Evolutionary conservation across 2,329 filamentous ascomycete genomes (phyloP), one percentile per base, ranked within the genome.

Genomic region (Ophiognomonia clavigignenti-juglandacearum): DNA sequence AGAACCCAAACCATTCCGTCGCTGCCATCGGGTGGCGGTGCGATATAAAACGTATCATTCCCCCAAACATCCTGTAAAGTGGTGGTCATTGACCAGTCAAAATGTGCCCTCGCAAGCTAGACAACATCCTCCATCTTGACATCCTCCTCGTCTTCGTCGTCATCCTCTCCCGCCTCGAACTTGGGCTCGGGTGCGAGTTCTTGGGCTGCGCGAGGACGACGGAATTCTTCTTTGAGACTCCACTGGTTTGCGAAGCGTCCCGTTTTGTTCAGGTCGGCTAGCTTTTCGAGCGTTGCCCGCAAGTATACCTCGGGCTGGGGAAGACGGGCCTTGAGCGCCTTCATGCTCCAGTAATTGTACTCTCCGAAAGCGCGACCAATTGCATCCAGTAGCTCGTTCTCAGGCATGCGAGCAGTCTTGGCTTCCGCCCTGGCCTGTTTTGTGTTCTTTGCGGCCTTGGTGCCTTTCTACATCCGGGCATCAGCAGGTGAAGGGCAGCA

Each of bases 271-370:
- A 96, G 70, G 18, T 86, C 80, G 0, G 89, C 92, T 50, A 97
- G 80, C 60, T 89, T 83, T 53, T 91, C 86, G 56, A 98, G 70
- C 1, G 84, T 85, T 62, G 93, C 82, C 45, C 92, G 89, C 52
- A 98, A 79, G 64, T 91, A 97, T n/a, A 86, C 83, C 63, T 97
- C 93, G 2, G 93, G 93, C 68, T 98, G 93, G 50, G 84, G 80
- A 32, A 95, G 79, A 51, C 78, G 73, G 42, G 82, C 75, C 54
- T 89, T 88, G 56, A 98, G 78, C 5, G 86, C 81, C 61, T 88
- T 91, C 75, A 97, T 87, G n/a, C 86, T 83, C 91, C 92, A 98
- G 67, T 93, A 97, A 58, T 85, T 83, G 74, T 86, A 95, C 59
- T 86, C 74, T 47, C 84, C 80, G 80, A 96, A 98, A 62, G 84